A percentile compares a stretch with the other conserved stretches of the same genome.
Conservation (phyloP, 192 early-diverging fungal genomes). For the Physocladia obscura region DNA sequence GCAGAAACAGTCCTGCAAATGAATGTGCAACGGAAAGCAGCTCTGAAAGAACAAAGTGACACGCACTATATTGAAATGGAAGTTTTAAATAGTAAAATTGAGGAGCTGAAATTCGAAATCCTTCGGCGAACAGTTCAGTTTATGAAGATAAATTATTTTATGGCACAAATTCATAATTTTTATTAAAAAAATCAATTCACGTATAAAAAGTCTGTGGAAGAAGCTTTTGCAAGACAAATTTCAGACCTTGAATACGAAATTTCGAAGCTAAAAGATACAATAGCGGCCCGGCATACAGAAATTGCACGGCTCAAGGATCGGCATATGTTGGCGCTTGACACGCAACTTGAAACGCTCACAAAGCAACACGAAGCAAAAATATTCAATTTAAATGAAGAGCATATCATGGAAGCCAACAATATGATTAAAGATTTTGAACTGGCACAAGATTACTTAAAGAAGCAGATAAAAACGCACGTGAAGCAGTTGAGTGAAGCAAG, state of each 20-base stretch:
- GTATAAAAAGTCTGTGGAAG: conserved; percentile 11
- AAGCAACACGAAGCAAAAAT: conserved; percentile 31
- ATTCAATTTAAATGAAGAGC: conserved; percentile 39
- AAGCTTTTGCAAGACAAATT: conserved; percentile 11
- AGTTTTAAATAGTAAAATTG: conserved; percentile 11
- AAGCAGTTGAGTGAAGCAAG: conserved; percentile 36
- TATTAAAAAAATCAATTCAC: too few relatives aligned
- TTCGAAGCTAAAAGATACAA: conserved; percentile 10
- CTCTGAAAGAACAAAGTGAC: conserved; percentile 21
- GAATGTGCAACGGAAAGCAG: conserved; percentile 27
- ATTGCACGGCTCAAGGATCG: conserved; percentile 18
- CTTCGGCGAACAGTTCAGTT: conserved; percentile 15
- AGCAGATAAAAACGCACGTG: conserved; percentile 44
- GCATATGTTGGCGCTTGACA: conserved; percentile 24
- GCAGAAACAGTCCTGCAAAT: conserved; percentile 25
- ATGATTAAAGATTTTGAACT: conserved; percentile 59
- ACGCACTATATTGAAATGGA: conserved; percentile 19
- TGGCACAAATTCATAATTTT: background rate
- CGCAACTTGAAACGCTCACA: conserved; percentile 12
- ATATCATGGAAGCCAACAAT: conserved; percentile 45
- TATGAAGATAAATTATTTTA: too few relatives aligned
- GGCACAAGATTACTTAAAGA: conserved; percentile 54
- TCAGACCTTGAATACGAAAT: conserved; percentile 21
- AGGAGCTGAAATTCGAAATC: conserved; percentile 27
- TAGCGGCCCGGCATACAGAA: conserved; percentile 9